Base-by-base conservation (phyloP, 257 asterid species). In the Verbascum thapsus region DNA sequence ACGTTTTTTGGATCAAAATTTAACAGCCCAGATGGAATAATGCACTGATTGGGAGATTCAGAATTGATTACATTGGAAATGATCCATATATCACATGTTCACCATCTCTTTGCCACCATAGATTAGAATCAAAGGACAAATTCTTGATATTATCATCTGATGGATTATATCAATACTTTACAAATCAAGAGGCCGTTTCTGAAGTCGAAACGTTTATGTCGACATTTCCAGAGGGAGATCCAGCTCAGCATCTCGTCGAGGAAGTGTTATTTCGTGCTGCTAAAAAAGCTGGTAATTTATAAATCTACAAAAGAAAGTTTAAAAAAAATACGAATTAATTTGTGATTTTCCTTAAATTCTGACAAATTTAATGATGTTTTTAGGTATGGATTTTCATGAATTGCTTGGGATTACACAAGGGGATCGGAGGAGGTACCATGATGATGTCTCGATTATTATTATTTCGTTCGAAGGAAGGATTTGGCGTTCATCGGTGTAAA, bases 191-290 rank as follows among this genome's bases (percentile, higher is more conserved):
- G 74, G 99, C 97, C 1, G 87, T 90, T 19, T 75, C 83, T 17
- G 95, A 94, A 73, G 96, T 94, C 0, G 99, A 94, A 73, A 61
- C 70, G 19, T 94, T 94, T 76, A 78, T 94, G 84, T 73, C 83
- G 13, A 80, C 76, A 7, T 94, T 85, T 67, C 99, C 99, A 0
- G 99, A 92, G 74, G 99, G 97, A 5, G 99, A 92, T 79, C 99
- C 99, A 1, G 99, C 99, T 9, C 99, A 94, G 2, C 99, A 94
- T 61, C 95, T 94, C 0, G 91, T 94, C 0, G 99, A 94, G 64
- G 99, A 94, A 72, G 94, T 94, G 11, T 63, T 94, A 0, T 94
- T 94, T 69, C 91, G 99, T 8, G 99, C 99, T 64, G 99, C 99
- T 51, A 94, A 94, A 69, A 82, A 87, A 79, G 96, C 99, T 26